A percentile compares a stretch with the other conserved stretches of the same genome.
Conservation (phyloP, 2,329 filamentous ascomycete species). For the Phyllosticta paracitricarpa region DNA sequence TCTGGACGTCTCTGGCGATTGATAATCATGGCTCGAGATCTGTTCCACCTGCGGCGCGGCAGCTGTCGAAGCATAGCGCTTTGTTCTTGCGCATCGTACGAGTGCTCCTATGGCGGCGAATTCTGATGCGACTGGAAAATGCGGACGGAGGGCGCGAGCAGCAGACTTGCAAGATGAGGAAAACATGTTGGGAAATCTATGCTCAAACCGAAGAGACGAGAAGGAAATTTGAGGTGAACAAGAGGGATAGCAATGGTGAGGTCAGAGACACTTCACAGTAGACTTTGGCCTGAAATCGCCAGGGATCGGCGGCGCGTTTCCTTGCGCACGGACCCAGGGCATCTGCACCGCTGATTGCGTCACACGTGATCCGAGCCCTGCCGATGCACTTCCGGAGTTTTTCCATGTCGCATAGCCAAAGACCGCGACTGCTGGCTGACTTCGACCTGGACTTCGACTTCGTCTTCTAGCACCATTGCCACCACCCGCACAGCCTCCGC, state of each 20-base stretch:
- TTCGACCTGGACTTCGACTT: not conserved
- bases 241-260: not conserved
- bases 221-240: not conserved
- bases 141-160: not conserved
- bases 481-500: not conserved
- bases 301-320: constrained; percentile 3
- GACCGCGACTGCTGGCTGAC: not conserved
- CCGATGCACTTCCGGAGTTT: not conserved
- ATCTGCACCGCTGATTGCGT: not conserved
- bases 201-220: not conserved
- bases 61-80: constrained; percentile 3
- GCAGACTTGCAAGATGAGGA: not conserved
- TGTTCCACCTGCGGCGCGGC: not conserved
- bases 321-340: not conserved
- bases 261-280: not conserved
- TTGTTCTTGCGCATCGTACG: not conserved
- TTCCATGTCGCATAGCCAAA: not conserved
- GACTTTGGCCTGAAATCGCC: constrained; percentile 7
- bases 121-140: not conserved
- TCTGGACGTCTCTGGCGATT: not conserved
- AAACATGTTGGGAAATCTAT: not conserved
- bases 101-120: not conserved
- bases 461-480: not conserved
- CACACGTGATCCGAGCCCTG: not conserved
- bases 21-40: not conserved